phyloP scores from a whole-genome alignment of 2,329 filamentous ascomycete species.

The Clonostachys rhizophaga region DNA sequence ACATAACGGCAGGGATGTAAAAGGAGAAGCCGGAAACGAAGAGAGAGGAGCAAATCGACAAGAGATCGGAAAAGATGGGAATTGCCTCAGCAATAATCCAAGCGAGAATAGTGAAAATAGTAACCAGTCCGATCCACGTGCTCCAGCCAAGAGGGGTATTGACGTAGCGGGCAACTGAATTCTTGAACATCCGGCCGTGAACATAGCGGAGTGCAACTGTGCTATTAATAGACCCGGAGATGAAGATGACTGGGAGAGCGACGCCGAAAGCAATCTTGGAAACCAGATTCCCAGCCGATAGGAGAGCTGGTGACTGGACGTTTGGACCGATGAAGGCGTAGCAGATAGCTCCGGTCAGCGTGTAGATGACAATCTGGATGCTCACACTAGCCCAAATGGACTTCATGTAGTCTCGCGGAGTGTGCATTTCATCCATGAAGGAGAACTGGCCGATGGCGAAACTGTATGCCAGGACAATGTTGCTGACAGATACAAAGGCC shows the following conservation, averaged over 20 bases:
- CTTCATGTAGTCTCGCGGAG: constrained; percentile 39
- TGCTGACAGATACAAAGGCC: constrained; percentile 58
- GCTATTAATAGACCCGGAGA: constrained; percentile 67
- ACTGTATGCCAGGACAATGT: constrained; percentile 69
- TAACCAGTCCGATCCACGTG: constrained; percentile 55
- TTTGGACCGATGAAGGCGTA: constrained; percentile 63
- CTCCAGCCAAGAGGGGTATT: constrained; percentile 42
- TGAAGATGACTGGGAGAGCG: constrained; percentile 68
- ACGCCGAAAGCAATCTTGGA: constrained; percentile 67
- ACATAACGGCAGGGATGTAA: constrained; percentile 35
- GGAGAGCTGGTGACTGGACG: constrained; percentile 63
- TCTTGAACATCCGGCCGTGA: constrained; percentile 36
- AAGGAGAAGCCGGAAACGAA: constrained; percentile 42
- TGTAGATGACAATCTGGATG: constrained; percentile 61
- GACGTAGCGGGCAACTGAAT: constrained; percentile 37
- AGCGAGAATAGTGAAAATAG: constrained; percentile 54
- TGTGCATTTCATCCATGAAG: constrained; percentile 48
- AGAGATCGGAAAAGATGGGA: constrained; percentile 65
- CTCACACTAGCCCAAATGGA: constrained; percentile 58
- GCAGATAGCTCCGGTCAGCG: constrained; percentile 60
- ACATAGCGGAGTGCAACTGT: constrained; percentile 40
- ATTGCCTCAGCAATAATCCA: constrained; percentile 71
- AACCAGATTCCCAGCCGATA: constrained; percentile 54
- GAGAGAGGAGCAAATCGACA: constrained; percentile 48
- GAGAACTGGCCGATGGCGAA: constrained; percentile 47